These are phyloP conservation scores for Trichoderma pleuroti DNA, from an alignment of 2,329 filamentous ascomycete species.

Conservation along the genomic window DNA sequence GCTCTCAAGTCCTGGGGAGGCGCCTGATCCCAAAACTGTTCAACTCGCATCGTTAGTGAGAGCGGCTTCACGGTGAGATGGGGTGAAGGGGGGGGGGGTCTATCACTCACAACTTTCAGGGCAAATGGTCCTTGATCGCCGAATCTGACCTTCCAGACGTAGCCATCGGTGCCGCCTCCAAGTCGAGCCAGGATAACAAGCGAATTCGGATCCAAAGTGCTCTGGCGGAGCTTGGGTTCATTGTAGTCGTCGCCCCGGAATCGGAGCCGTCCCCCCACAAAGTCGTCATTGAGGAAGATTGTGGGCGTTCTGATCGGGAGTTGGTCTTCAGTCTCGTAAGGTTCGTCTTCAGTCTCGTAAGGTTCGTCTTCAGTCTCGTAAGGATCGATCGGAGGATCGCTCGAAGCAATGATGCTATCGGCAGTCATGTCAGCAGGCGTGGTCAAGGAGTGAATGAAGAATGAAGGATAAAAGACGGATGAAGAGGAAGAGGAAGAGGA, in stretches of 20 bases:
- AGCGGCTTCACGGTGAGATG: background rate
- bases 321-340: too few relatives aligned
- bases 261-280: background rate
- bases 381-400: background rate
- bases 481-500: background rate
- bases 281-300: background rate
- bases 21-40: conserved; percentile 11
- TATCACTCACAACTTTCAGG: conserved; percentile 17
- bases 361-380: too few relatives aligned
- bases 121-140: conserved; percentile 3
- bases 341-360: too few relatives aligned
- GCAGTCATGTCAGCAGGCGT: background rate
- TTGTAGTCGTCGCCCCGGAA: background rate
- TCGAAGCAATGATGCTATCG: background rate
- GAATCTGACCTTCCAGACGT: conserved; percentile 18
- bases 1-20: background rate
- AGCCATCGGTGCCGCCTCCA: conserved; percentile 17
- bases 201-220: background rate
- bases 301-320: too few relatives aligned
- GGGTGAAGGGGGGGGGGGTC: too few relatives aligned
- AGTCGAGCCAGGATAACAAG: conserved; percentile 3
- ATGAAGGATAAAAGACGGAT: background rate
- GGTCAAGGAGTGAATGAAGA: background rate
- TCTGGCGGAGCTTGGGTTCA: conserved; percentile 6
- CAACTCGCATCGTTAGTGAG: background rate